Conservation (phyloP, 2,329 filamentous ascomycete species). For the Fonsecaea erecta region DNA sequence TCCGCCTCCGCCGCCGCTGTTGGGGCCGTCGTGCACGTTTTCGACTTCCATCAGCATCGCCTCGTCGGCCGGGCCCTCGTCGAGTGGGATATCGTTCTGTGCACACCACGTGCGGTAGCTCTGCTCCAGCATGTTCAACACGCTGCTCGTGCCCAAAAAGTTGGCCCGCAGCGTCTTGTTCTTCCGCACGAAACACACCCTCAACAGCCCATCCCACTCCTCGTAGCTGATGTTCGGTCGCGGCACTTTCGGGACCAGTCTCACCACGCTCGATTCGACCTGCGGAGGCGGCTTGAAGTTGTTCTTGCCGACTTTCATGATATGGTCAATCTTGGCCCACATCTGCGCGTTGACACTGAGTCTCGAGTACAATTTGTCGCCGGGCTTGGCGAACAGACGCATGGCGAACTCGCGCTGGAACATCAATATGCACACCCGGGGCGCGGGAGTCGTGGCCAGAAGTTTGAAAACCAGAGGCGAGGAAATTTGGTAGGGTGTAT, state of each 20-base stretch:
- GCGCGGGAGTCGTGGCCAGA: slow-evolving; percentile 78
- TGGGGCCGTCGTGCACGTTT: slow-evolving; percentile 44
- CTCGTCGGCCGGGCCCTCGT: slow-evolving; percentile 62
- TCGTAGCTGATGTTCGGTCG: slow-evolving; percentile 88
- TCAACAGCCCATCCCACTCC: slow-evolving; percentile 89
- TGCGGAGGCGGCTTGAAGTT: slow-evolving; percentile 95
- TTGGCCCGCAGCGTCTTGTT: slow-evolving; percentile 86
- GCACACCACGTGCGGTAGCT: slow-evolving; percentile 93
- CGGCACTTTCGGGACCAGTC: slow-evolving; percentile 84
- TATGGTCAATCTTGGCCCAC: slow-evolving; percentile 72
- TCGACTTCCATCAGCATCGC: slow-evolving; percentile 46
- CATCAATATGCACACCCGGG: slow-evolving; percentile 87
- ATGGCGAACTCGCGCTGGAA: slow-evolving; percentile 95
- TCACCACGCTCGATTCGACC: slow-evolving; percentile 88
- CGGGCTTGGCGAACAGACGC: slow-evolving; percentile 82
- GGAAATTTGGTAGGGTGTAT: slow-evolving; percentile 81
- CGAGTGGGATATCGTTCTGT: slow-evolving; percentile 77
- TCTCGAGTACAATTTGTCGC: slow-evolving; percentile 87
- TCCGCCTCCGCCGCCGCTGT: background rate
- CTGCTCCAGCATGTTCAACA: slow-evolving; percentile 78
- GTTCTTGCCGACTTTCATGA: slow-evolving; percentile 94
- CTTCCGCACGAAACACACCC: slow-evolving; percentile 82
- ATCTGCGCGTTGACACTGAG: slow-evolving; percentile 93
- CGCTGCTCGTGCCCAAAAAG: slow-evolving; percentile 78
- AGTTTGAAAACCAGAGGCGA: slow-evolving; percentile 91